Base-by-base conservation (phyloP, 495 filamentous ascomycete species). In the Parmelia sp. region DNA sequence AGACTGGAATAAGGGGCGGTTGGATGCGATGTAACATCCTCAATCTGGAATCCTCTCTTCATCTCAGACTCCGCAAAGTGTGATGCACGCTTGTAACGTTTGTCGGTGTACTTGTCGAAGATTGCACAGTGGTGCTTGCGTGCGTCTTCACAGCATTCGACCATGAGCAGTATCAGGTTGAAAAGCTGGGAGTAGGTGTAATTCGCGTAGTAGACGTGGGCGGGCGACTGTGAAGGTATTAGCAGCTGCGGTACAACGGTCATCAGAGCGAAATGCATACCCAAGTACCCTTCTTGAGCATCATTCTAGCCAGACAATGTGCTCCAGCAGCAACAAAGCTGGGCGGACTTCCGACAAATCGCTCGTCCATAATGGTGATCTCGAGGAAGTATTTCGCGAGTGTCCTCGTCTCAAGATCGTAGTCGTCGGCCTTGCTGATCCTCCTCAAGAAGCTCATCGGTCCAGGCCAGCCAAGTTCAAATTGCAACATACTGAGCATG, bases 401-500 rank as follows among this genome's bases (percentile, higher is more conserved):
- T 8, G 95, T 97, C 27, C 94, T 85, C 27, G 92, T 97, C 77
- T 98, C 92, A 58, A 96, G 79, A 71, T 97, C 92, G 73, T 97
- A 98, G 71, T 97, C 92, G 74, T 98, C 94, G 21, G 94, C 94
- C 78, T 97, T 98, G 85, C 94, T 97, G 74, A 97, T 93, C 62
- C 92, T 86, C 60, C 94, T 83, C 58, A 98, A 80, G 78, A 97
- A 98, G 77, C 92, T 97, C 93, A 98, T 96, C 2, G 94, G 94
- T 53, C 94, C 95, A 14, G 94, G 94, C 88, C 89, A 98, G 36
- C 94, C 95, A 31, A 98, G 84, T 72, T 96, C 90, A 71, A 95
- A 98, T 66, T 92, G 84, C 47, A 98, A 82, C 86, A 96, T 95
- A 74, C 82, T 92, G 44, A 97, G 80, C 94, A 98, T 98, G 81